Percentiles rank a stretch among this genome's conserved stretches.
Evolutionary conservation across 345 rosid genomes (phyloP).

Genomic region (Melastoma malabathricum): DNA sequence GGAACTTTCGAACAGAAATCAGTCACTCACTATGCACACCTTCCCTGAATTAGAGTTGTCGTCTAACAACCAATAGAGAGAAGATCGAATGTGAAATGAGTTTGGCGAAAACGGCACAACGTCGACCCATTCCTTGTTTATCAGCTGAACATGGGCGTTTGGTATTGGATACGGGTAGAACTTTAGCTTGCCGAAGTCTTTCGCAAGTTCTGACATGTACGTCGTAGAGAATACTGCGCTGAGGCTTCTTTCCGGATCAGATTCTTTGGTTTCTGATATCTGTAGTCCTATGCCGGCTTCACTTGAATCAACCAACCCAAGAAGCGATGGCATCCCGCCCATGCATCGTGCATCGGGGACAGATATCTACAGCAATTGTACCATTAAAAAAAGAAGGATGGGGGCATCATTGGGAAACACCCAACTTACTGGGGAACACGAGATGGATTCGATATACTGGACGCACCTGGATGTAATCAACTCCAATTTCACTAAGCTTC

Average conservation of each 20-base stretch:
- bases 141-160: constrained; percentile 38
- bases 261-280: constrained; percentile 11
- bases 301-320: constrained; percentile 30
- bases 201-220: constrained; percentile 26
- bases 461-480: constrained; percentile 60
- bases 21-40: constrained; percentile 32
- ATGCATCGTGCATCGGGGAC: constrained; percentile 7
- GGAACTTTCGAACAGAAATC: no score
- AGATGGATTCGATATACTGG: background rate
- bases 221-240: constrained; percentile 36
- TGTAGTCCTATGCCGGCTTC: constrained; percentile 50
- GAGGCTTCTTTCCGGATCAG: constrained; percentile 16
- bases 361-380: constrained; percentile 34
- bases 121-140: constrained; percentile 54
- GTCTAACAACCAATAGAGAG: constrained; percentile 34
- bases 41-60: constrained; percentile 31
- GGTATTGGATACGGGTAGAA: constrained; percentile 24
- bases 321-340: constrained; percentile 24
- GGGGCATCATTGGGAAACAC: background rate
- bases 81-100: constrained; percentile 42
- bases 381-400: no score
- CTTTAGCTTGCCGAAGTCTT: constrained; percentile 27
- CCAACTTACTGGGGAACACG: background rate
- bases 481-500: constrained; percentile 39
- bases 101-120: constrained; percentile 42